phyloP scores from a whole-genome alignment of 345 rosid genomes.

The Dovyalis caffra region DNA sequence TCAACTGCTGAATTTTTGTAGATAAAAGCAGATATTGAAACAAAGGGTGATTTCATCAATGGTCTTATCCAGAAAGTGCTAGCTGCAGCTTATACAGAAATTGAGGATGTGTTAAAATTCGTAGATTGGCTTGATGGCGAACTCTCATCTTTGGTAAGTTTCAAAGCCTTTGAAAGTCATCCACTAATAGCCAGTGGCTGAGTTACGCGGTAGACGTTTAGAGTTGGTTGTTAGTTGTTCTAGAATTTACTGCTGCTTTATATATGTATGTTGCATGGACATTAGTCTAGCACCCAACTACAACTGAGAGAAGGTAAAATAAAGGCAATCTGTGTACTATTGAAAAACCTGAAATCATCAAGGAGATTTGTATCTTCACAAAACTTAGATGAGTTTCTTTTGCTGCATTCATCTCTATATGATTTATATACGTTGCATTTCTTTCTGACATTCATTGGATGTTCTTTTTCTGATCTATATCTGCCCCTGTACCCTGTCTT shows the following conservation, averaged over 20 bases:
- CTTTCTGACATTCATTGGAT: no score
- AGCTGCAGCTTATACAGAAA: constrained; percentile 57
- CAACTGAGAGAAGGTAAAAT: neutral
- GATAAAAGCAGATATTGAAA: constrained; percentile 83
- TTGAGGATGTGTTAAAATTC: constrained; percentile 72
- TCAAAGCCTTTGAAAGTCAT: constrained; percentile 18
- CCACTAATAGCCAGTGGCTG: neutral
- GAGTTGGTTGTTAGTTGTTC: neutral
- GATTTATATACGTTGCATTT: no score
- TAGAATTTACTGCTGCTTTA: neutral
- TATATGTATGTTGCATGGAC: neutral
- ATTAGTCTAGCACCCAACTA: neutral
- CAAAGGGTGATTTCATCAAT: constrained; percentile 74
- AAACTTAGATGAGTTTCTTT: neutral
- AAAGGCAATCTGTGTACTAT: neutral
- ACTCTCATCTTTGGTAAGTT: constrained; percentile 69
- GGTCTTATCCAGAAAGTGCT: constrained; percentile 68
- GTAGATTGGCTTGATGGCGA: constrained; percentile 79
- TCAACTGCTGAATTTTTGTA: constrained; percentile 26
- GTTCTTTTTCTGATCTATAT: neutral
- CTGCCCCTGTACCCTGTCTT: constrained; percentile 2
- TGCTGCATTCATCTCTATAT: neutral
- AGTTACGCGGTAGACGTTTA: neutral
- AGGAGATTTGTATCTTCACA: neutral
- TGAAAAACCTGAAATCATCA: neutral